Evolutionary conservation across 306 rosid genomes (phyloP), one percentile per base, ranked within the genome.

Genomic region (Quercus gilva): DNA sequence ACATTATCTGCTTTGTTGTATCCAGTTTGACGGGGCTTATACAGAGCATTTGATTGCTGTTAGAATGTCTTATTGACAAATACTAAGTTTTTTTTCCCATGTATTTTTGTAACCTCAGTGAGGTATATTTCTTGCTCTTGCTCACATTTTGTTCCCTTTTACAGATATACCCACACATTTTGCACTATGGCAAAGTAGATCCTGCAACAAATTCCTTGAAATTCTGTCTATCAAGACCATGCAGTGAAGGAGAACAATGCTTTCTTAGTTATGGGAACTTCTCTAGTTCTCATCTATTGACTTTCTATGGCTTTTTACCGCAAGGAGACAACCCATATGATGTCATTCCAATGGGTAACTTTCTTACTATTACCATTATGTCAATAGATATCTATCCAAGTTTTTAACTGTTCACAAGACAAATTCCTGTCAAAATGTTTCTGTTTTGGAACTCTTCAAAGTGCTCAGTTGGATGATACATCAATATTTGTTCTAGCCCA

Each of bases 301-400:
- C 94, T 73, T 95, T 89, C 60, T 92, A 92, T 76, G 98, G 98
- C 67, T 92, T 95, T 90, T 65, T 88, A 77, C 97, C 97, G 5
- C 86, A 91, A 84, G 96, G 97, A 83, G 86, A 92, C 85, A 92
- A 95, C 88, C 90, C 84, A 12, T 85, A 80, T 71, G 97, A 95
- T 76, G 71, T 91, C 75, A 86, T 95, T 80, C 97, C 92, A 71
- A 80, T 90, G 37, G 99, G 98, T 92, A 88, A 79, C 63, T 71
- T 73, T 74, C 25, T 79, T 79, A 43, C 60, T 74, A 26, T 81
- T 67, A 31, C 69, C 70, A 61, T 69, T 77, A 69, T 51, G n/a
- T 64, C 65, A 74, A 28, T 51, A 57, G 10, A 45, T 31, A 31
- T 75, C 71, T 73, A 49, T 49, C 37, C 37, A 28, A 20, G 70